A percentile compares a stretch with the other conserved stretches of the same genome.
These are phyloP conservation scores for Xylaria intraflava DNA, from an alignment of 495 filamentous ascomycete genomes.

Conservation along the genomic window DNA sequence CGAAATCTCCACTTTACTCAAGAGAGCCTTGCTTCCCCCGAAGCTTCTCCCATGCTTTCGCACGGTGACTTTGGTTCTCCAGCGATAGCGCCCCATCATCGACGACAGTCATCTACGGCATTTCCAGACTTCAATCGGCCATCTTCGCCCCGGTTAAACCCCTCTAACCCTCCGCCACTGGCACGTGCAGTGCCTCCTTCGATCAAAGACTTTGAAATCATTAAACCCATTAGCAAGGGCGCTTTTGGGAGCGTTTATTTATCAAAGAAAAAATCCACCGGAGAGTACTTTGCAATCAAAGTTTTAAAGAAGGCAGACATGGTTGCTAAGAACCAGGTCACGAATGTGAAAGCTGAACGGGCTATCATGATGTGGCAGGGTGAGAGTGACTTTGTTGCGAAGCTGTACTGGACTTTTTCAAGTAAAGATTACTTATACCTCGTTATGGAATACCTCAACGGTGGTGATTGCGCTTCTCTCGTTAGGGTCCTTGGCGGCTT, in stretches of 20 bases:
- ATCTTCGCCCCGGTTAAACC: slow-evolving; percentile 68
- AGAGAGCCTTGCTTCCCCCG: slow-evolving; percentile 75
- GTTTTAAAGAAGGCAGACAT: slow-evolving; percentile 98
- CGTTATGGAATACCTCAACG: slow-evolving; percentile 98
- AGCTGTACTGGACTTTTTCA: slow-evolving; percentile 98
- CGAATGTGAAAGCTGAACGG: slow-evolving; percentile 95
- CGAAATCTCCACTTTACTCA: slow-evolving; percentile 61
- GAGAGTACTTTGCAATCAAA: slow-evolving; percentile 97
- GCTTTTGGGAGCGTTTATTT: slow-evolving; percentile 97
- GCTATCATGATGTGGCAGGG: slow-evolving; percentile 99
- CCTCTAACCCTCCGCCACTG: slow-evolving; percentile 65
- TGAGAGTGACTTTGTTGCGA: slow-evolving; percentile 97
- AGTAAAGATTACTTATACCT: slow-evolving; percentile 98
- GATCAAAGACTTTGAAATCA: slow-evolving; percentile 99
- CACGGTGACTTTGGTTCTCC: slow-evolving; percentile 75
- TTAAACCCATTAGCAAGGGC: slow-evolving; percentile 98
- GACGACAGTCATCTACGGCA: slow-evolving; percentile 85
- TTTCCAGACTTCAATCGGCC: slow-evolving; percentile 65
- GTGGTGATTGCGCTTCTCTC: slow-evolving; percentile 91
- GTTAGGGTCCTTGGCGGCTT: slow-evolving; percentile 88
- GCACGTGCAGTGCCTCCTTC: slow-evolving; percentile 80
- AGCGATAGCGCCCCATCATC: slow-evolving; percentile 60
- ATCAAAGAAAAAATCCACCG: slow-evolving; percentile 96
- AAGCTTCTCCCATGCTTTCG: slow-evolving; percentile 80
- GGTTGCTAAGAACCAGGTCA: slow-evolving; percentile 99